Conservation (phyloP, 1,284 basidiomycete genomes). For the Ganoderma lingzhi region DNA sequence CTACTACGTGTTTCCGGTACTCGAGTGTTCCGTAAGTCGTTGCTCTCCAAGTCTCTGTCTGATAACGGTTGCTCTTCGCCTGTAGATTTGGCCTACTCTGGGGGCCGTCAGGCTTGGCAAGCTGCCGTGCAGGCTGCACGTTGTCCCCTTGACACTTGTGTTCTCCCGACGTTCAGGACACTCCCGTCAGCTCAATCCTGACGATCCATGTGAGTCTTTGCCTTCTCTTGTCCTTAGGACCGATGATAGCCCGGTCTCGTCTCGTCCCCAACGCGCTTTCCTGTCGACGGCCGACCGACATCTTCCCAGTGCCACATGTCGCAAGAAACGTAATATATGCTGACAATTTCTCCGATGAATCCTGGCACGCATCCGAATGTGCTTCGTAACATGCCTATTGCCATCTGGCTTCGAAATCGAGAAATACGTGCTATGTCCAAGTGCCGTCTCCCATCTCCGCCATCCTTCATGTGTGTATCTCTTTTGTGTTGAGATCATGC, state of each 20-base stretch:
- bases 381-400: not conserved
- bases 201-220: not conserved
- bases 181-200: too few species aligned
- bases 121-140: not conserved
- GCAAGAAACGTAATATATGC: not conserved
- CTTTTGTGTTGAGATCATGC: not conserved
- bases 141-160: not conserved
- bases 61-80: not conserved
- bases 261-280: not conserved
- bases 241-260: not conserved
- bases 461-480: not conserved
- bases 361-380: not conserved
- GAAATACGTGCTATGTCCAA: not conserved
- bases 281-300: not conserved
- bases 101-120: not conserved
- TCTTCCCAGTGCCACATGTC: not conserved
- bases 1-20: not conserved
- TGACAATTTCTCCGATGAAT: not conserved
- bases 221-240: not conserved
- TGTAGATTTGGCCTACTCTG: not conserved
- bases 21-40: not conserved
- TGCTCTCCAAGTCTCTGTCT: not conserved
- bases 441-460: not conserved
- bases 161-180: not conserved
- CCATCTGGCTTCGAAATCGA: slow-evolving; percentile 2